These are phyloP conservation scores for Clarireedia homoeocarpa DNA, from an alignment of 2,329 filamentous ascomycete genomes.

Conservation along the genomic window DNA sequence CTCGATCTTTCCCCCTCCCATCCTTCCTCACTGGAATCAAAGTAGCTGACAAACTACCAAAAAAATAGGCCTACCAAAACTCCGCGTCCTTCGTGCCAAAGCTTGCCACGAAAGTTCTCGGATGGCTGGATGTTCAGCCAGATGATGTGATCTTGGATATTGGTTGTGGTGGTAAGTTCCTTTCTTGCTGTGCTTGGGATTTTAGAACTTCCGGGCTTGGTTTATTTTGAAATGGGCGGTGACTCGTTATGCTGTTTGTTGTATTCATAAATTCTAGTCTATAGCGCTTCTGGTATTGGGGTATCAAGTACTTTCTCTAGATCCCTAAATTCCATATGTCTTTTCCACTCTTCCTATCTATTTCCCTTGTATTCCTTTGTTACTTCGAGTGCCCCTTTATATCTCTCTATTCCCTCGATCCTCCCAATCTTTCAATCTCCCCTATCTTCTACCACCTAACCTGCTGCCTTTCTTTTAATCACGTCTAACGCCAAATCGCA, in stretches of 20 bases:
- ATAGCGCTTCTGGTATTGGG: too few relatives aligned
- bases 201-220: not conserved
- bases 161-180: slow-evolving; percentile 50
- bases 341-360: too few relatives aligned
- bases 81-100: slow-evolving; percentile 58
- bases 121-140: slow-evolving; percentile 50
- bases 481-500: slow-evolving; percentile 19
- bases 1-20: not conserved
- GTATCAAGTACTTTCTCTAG: too few relatives aligned
- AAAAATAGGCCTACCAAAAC: slow-evolving; percentile 43
- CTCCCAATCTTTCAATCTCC: not conserved
- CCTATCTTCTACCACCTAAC: too few relatives aligned
- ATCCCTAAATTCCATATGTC: too few relatives aligned
- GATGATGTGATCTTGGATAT: slow-evolving; percentile 54
- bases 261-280: too few relatives aligned
- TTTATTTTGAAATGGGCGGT: too few relatives aligned
- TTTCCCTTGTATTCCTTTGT: too few relatives aligned
- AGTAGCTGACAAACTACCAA: not conserved
- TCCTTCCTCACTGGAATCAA: too few relatives aligned
- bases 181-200: not conserved
- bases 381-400: not conserved
- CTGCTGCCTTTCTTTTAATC: too few relatives aligned
- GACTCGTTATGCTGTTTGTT: too few relatives aligned
- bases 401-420: not conserved
- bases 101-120: slow-evolving; percentile 48